A percentile compares a stretch with the other conserved stretches of the same genome.
These are phyloP conservation scores for Erysiphe pulchra DNA, from an alignment of 2,329 filamentous ascomycete species.

Conservation along the genomic window DNA sequence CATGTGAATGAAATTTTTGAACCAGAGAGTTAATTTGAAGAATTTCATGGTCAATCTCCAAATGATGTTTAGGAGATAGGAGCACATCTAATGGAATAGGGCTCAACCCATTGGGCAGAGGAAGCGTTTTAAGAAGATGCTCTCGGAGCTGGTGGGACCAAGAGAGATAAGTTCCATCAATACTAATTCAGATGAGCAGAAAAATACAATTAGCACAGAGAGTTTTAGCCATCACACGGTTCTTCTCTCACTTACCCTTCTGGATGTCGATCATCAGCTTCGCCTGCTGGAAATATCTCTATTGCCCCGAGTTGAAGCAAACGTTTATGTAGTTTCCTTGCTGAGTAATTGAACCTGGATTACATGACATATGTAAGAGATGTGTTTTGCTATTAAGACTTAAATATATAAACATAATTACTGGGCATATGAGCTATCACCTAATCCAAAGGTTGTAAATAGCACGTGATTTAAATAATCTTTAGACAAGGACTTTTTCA, in stretches of 20 bases:
- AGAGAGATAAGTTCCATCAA: constrained; percentile 57
- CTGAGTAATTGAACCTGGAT: constrained; percentile 70
- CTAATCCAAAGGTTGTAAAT: constrained; percentile 75
- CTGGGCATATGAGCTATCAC: constrained; percentile 86
- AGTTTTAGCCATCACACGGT: neutral
- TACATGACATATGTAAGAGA: neutral
- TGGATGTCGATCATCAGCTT: constrained; percentile 80
- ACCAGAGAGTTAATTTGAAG: neutral
- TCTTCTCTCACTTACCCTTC: constrained; percentile 45
- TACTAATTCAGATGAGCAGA: constrained; percentile 21
- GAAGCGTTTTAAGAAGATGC: constrained; percentile 38
- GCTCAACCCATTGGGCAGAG: constrained; percentile 36
- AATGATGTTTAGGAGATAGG: constrained; percentile 48
- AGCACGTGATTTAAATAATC: constrained; percentile 40
- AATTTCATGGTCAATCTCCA: constrained; percentile 17
- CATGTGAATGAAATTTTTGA: neutral
- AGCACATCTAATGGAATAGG: constrained; percentile 52
- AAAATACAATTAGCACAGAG: neutral
- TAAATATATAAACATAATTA: constrained; percentile 15
- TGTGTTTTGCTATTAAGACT: neutral
- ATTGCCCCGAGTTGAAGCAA: constrained; percentile 60
- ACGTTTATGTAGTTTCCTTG: constrained; percentile 64
- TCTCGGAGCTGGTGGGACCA: constrained; percentile 48
- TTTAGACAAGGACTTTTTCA: constrained; percentile 51
- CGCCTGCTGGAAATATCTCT: constrained; percentile 51